Conservation (phyloP, 768 basidiomycete genomes). For the Mycena galopus region DNA sequence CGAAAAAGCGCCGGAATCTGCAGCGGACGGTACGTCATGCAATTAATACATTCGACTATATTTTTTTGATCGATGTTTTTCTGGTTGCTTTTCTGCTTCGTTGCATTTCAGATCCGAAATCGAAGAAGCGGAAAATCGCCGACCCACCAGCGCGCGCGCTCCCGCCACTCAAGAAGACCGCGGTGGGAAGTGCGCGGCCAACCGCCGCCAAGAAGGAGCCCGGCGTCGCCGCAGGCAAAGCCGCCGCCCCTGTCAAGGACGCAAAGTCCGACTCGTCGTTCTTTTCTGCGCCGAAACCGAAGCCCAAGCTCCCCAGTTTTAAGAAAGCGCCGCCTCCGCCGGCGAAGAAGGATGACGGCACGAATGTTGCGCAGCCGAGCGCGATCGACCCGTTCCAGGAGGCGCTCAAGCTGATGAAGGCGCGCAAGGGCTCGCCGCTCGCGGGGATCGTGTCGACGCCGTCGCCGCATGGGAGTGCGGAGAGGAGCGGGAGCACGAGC, state of each 20-base stretch:
- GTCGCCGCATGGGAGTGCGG: constrained; percentile 47
- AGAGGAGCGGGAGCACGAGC: background rate
- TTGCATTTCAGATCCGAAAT: constrained; percentile 60
- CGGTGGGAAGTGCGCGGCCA: constrained; percentile 61
- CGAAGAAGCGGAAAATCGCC: constrained; percentile 82
- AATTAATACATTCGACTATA: constrained; percentile 41
- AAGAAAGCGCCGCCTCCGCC: constrained; percentile 74
- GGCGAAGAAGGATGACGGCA: constrained; percentile 65
- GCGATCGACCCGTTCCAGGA: constrained; percentile 88
- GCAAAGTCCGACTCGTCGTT: constrained; percentile 90
- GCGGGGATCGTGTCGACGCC: constrained; percentile 60
- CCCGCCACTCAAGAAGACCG: constrained; percentile 77
- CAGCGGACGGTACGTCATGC: constrained; percentile 81
- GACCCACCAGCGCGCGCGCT: constrained; percentile 63
- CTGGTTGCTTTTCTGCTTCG: constrained; percentile 39
- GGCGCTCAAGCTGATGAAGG: constrained; percentile 82
- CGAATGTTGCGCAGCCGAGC: constrained; percentile 80
- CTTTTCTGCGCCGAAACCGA: constrained; percentile 89
- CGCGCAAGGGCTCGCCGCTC: constrained; percentile 69
- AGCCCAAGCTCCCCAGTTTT: constrained; percentile 87
- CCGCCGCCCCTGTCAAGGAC: constrained; percentile 66
- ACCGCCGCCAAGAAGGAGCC: constrained; percentile 71
- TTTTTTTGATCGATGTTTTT: constrained; percentile 39
- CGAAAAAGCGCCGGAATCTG: constrained; percentile 52
- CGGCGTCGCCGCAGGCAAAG: constrained; percentile 37